Evolutionary conservation across 2,329 filamentous ascomycete species (phyloP).

Genomic region (Immersiporthe knoxdaviesiana): DNA sequence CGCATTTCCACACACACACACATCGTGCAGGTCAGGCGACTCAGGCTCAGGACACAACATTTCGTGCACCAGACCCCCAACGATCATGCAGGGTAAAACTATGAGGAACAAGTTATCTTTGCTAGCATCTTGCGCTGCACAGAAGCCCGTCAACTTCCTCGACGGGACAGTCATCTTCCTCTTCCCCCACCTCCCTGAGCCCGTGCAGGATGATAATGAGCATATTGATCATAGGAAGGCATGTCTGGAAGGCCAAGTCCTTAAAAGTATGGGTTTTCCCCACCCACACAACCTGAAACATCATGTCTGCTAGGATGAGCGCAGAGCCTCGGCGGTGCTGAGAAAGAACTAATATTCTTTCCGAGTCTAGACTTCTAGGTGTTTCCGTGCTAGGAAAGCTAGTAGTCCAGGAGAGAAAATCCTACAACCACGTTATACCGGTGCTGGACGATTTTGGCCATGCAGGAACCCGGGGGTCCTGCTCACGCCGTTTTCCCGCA

Average conservation of each 20-base stretch:
- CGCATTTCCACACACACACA: background rate
- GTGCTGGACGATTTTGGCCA: background rate
- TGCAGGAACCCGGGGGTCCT: background rate
- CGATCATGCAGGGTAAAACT: background rate
- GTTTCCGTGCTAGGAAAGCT: background rate
- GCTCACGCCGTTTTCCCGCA: background rate
- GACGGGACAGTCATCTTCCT: background rate
- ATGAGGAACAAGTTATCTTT: background rate
- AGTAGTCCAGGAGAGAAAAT: background rate
- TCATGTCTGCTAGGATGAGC: background rate
- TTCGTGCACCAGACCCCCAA: constrained; percentile 1
- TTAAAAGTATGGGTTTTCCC: background rate
- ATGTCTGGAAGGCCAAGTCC: background rate
- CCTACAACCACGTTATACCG: background rate
- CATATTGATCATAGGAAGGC: background rate
- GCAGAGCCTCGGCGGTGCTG: background rate
- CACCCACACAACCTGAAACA: background rate
- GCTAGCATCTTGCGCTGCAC: background rate
- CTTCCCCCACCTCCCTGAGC: background rate
- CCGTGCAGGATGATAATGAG: background rate
- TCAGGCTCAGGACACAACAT: background rate
- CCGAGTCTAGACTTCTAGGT: background rate
- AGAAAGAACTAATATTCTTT: background rate
- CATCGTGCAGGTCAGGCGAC: constrained; percentile 1
- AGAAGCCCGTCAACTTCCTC: background rate